Evolutionary conservation across 306 rosid species (phyloP).

Genomic region (Datisca glomerata): DNA sequence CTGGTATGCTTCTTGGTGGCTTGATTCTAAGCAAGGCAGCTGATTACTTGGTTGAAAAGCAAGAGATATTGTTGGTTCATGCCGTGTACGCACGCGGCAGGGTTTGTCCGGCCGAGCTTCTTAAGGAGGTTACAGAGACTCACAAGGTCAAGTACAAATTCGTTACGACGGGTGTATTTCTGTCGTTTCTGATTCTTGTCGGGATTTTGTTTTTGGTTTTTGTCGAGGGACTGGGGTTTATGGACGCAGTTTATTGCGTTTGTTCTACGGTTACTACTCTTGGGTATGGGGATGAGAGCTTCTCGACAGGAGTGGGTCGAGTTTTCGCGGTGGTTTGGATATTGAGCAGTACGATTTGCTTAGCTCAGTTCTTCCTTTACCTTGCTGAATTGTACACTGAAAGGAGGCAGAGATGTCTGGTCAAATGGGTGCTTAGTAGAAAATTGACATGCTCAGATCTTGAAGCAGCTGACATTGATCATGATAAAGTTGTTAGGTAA

Average conservation of each 20-base stretch:
- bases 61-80: constrained; percentile 41
- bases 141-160: constrained; percentile 49
- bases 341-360: constrained; percentile 64
- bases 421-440: constrained; percentile 42
- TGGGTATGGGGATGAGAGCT: constrained; percentile 82
- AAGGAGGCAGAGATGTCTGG: constrained; percentile 44
- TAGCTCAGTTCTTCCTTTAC: constrained; percentile 65
- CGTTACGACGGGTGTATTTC: constrained; percentile 20
- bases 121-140: constrained; percentile 30
- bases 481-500: constrained; percentile 59
- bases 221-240: constrained; percentile 37
- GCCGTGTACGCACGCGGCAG: constrained; percentile 30
- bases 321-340: constrained; percentile 74
- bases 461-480: constrained; percentile 81
- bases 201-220: constrained; percentile 43
- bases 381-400: constrained; percentile 58
- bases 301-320: constrained; percentile 49
- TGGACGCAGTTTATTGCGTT: constrained; percentile 69
- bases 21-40: constrained; percentile 63
- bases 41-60: constrained; percentile 70
- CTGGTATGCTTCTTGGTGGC: constrained; percentile 59
- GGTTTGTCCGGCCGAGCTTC: constrained; percentile 22
- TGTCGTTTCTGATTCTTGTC: constrained; percentile 28
- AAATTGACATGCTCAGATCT: constrained; percentile 44
- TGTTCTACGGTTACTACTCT: constrained; percentile 78